These are phyloP conservation scores for Ceratobasidium sp. DNA, from an alignment of 1,284 basidiomycete genomes.

Conservation along the genomic window DNA sequence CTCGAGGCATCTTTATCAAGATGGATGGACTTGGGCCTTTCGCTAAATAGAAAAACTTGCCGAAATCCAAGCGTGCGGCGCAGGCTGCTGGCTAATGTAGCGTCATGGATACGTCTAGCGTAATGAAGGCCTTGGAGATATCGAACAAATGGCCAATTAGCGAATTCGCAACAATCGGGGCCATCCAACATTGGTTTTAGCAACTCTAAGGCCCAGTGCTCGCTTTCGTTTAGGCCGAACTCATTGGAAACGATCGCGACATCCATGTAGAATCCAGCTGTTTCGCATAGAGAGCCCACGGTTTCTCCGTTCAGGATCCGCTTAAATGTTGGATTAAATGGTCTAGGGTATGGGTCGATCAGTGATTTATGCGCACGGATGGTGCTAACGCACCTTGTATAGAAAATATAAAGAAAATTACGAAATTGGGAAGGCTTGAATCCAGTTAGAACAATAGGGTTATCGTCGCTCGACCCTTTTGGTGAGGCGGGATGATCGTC, in stretches of 20 bases:
- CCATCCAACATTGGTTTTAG: neutral
- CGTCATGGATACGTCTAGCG: neutral
- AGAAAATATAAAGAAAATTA: neutral
- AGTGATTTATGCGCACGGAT: neutral
- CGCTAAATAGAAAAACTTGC: neutral
- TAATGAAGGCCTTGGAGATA: neutral
- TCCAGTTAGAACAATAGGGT: neutral
- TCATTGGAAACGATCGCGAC: neutral
- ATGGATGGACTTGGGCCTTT: neutral
- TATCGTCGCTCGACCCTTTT: neutral
- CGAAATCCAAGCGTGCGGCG: neutral
- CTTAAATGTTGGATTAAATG: too few species aligned
- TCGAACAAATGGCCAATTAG: neutral
- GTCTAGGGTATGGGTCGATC: neutral
- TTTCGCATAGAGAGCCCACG: neutral
- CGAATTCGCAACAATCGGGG: too few species aligned
- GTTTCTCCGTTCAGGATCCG: neutral
- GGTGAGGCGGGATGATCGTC: neutral
- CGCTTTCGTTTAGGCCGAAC: neutral
- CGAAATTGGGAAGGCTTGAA: slow-evolving; percentile 1
- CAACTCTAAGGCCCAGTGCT: neutral
- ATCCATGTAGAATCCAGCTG: neutral
- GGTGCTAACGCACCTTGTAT: neutral
- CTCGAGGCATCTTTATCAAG: too few species aligned
- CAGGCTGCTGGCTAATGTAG: neutral